These are phyloP conservation scores for Scleroderma citrinum DNA, from an alignment of 768 basidiomycete species.

Conservation along the genomic window DNA sequence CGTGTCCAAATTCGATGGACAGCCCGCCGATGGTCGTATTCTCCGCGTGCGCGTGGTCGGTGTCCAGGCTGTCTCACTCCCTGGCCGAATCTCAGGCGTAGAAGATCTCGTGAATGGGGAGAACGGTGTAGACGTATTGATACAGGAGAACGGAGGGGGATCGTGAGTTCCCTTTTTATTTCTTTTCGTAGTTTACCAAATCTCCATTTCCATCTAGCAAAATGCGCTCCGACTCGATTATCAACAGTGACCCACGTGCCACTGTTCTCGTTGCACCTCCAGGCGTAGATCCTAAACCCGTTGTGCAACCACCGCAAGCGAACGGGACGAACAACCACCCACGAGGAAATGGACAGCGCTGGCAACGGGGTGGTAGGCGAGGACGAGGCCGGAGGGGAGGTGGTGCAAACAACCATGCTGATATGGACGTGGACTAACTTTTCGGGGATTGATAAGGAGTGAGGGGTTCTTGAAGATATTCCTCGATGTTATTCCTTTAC, in stretches of 20 bases:
- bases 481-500: no score
- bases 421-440: slow-evolving; percentile 26
- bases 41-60: slow-evolving; percentile 63
- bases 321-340: slow-evolving; percentile 4
- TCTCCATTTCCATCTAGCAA: slow-evolving; percentile 44
- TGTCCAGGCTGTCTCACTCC: slow-evolving; percentile 46
- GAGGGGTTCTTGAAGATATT: no score
- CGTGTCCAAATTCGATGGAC: slow-evolving; percentile 70
- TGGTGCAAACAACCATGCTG: slow-evolving; percentile 13
- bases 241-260: slow-evolving; percentile 56
- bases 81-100: slow-evolving; percentile 52
- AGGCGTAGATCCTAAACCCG: slow-evolving; percentile 51
- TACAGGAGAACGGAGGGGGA: slow-evolving; percentile 41
- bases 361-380: slow-evolving; percentile 25
- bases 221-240: slow-evolving; percentile 77
- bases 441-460: no score
- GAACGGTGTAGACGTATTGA: slow-evolving; percentile 46
- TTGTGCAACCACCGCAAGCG: slow-evolving; percentile 28
- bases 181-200: neutral
- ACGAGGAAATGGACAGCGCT: slow-evolving; percentile 20
- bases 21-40: slow-evolving; percentile 76
- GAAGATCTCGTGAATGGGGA: slow-evolving; percentile 35
- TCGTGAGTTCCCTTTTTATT: slow-evolving; percentile 42
- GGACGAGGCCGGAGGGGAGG: slow-evolving; percentile 19
- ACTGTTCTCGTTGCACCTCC: slow-evolving; percentile 64